Conservation (phyloP, 768 basidiomycete genomes). For the Termitomyces sp. region DNA sequence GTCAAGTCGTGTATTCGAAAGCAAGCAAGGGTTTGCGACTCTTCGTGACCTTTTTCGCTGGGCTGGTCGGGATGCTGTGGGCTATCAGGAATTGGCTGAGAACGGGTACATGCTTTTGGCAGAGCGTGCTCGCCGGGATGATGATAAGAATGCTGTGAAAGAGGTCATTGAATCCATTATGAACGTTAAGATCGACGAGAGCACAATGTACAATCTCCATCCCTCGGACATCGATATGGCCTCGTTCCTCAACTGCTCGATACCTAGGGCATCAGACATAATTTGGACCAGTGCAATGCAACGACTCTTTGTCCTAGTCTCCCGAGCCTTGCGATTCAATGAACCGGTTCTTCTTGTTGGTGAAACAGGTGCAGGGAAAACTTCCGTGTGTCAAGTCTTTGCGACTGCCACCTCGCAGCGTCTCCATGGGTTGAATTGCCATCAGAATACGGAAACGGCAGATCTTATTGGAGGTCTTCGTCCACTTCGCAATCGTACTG, state of each 20-base stretch:
- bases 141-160: slow-evolving; percentile 88
- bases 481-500: slow-evolving; percentile 74
- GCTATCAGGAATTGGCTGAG: slow-evolving; percentile 90
- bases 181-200: slow-evolving; percentile 80
- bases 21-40: slow-evolving; percentile 95
- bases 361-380: slow-evolving; percentile 97
- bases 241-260: slow-evolving; percentile 51
- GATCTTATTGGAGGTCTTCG: slow-evolving; percentile 93
- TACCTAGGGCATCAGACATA: slow-evolving; percentile 48
- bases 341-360: slow-evolving; percentile 96
- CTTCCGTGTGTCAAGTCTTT: slow-evolving; percentile 90
- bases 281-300: slow-evolving; percentile 96
- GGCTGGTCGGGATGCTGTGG: slow-evolving; percentile 87
- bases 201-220: slow-evolving; percentile 59
- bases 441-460: slow-evolving; percentile 97
- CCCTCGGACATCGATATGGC: slow-evolving; percentile 35
- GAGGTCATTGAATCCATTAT: slow-evolving; percentile 89
- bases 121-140: slow-evolving; percentile 78
- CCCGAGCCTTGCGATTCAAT: slow-evolving; percentile 82
- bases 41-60: slow-evolving; percentile 96
- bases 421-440: slow-evolving; percentile 84
- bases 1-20: slow-evolving; percentile 90
- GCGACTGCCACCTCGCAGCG: slow-evolving; percentile 60
- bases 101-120: slow-evolving; percentile 98
- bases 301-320: slow-evolving; percentile 79